phyloP scores from a whole-genome alignment of 2,329 filamentous ascomycete species.

The Talaromyces amestolkiae region DNA sequence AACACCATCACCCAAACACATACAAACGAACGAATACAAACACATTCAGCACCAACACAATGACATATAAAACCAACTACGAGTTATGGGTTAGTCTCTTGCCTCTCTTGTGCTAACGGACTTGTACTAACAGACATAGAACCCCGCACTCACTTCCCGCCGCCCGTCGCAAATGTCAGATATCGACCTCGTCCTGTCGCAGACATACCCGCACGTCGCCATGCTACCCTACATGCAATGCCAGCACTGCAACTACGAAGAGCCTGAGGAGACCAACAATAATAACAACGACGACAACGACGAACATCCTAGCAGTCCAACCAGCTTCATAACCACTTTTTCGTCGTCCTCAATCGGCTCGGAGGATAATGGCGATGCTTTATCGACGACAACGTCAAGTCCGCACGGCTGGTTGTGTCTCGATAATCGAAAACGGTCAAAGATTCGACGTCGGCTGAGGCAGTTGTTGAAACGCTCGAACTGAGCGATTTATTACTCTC shows the following conservation, averaged over 20 bases:
- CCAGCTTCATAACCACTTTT: conserved; percentile 23
- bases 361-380: background rate
- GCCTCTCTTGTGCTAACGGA: background rate
- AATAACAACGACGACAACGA: background rate
- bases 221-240: conserved; percentile 35
- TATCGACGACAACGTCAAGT: background rate
- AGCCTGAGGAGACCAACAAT: conserved; percentile 12
- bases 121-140: conserved; percentile 19
- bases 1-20: background rate
- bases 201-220: conserved; percentile 39
- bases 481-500: background rate
- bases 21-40: background rate
- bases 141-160: conserved; percentile 30
- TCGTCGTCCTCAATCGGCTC: background rate
- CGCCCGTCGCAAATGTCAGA: conserved; percentile 31
- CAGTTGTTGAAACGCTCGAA: conserved; percentile 6
- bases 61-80: conserved; percentile 42
- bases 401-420: background rate
- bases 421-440: conserved; percentile 6
- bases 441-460: conserved; percentile 15
- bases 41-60: conserved; percentile 21
- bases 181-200: conserved; percentile 21
- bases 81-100: conserved; percentile 35
- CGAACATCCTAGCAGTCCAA: conserved; percentile 29
- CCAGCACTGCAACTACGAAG: conserved; percentile 28